phyloP scores from a whole-genome alignment of 2,329 filamentous ascomycete species.

The Calonectria crousiana region DNA sequence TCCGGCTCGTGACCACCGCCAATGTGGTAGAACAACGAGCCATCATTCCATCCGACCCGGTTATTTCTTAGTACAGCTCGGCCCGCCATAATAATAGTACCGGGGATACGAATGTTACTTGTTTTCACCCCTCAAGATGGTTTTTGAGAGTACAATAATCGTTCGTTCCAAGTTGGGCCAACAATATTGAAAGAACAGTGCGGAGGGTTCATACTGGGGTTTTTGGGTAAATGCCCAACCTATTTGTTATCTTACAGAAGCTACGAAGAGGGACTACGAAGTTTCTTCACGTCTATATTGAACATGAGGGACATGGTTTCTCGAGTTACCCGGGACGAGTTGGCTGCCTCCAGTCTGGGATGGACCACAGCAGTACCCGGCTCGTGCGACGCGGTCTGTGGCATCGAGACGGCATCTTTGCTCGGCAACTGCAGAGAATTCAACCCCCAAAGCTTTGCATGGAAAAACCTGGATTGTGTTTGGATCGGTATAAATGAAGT shows the following conservation, averaged over 20 bases:
- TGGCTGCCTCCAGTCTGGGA: too few species aligned
- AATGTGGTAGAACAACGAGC: background rate
- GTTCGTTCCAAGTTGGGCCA: background rate
- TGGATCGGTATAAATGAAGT: background rate
- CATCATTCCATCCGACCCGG: background rate
- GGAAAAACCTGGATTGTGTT: background rate
- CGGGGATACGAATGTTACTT: background rate
- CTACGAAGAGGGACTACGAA: too few species aligned
- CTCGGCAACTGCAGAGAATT: background rate
- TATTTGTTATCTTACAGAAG: too few species aligned
- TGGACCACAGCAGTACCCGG: background rate
- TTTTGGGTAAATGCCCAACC: too few species aligned
- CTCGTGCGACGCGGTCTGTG: background rate
- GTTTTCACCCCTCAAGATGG: background rate
- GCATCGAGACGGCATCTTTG: background rate
- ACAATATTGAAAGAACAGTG: background rate
- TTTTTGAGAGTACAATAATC: background rate
- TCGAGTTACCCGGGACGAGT: too few species aligned
- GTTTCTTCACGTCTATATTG: too few species aligned
- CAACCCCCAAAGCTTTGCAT: background rate
- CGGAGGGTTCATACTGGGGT: too few species aligned
- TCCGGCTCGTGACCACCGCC: background rate
- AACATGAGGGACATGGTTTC: too few species aligned
- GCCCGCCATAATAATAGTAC: too few species aligned
- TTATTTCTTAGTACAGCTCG: background rate